These are phyloP conservation scores for Zymoseptoria passerinii DNA, from an alignment of 2,329 filamentous ascomycete genomes.

Conservation along the genomic window DNA sequence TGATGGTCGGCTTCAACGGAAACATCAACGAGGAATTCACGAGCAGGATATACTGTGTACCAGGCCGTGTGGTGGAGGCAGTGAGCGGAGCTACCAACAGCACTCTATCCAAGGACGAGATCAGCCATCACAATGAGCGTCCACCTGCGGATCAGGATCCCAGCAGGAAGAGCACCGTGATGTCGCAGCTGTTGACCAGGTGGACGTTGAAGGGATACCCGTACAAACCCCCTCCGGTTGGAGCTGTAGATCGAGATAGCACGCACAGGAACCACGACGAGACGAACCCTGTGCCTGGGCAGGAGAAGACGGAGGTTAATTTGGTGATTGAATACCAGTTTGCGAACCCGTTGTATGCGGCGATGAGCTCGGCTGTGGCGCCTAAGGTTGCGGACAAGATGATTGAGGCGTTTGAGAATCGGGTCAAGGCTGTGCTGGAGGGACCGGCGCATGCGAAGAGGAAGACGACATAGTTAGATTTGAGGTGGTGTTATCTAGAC, in stretches of 20 bases:
- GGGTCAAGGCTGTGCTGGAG: conserved; percentile 53
- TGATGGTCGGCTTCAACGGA: conserved; percentile 78
- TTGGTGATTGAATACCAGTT: conserved; percentile 77
- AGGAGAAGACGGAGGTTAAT: conserved; percentile 60
- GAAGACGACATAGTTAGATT: neutral
- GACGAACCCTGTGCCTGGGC: conserved; percentile 31
- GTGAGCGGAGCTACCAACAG: conserved; percentile 52
- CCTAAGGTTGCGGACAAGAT: conserved; percentile 78
- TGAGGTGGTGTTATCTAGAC: neutral
- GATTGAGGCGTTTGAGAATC: conserved; percentile 86
- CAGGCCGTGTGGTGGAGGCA: conserved; percentile 65
- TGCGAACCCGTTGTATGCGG: conserved; percentile 76
- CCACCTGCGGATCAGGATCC: conserved; percentile 32
- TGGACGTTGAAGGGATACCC: conserved; percentile 53
- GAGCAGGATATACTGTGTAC: conserved; percentile 69
- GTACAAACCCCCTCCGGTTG: conserved; percentile 39
- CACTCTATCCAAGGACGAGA: conserved; percentile 34
- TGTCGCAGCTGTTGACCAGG: conserved; percentile 60
- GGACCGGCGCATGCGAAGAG: conserved; percentile 7
- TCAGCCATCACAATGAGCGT: conserved; percentile 35
- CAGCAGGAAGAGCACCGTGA: conserved; percentile 36
- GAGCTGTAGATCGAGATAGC: conserved; percentile 25
- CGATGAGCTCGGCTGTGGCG: conserved; percentile 71
- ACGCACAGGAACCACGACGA: conserved; percentile 32
- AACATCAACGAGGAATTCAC: conserved; percentile 77